A percentile compares a stretch with the other conserved stretches of the same genome.
Conservation (phyloP, 1,284 basidiomycete genomes). For the Filobasidium uniguttulatum region DNA sequence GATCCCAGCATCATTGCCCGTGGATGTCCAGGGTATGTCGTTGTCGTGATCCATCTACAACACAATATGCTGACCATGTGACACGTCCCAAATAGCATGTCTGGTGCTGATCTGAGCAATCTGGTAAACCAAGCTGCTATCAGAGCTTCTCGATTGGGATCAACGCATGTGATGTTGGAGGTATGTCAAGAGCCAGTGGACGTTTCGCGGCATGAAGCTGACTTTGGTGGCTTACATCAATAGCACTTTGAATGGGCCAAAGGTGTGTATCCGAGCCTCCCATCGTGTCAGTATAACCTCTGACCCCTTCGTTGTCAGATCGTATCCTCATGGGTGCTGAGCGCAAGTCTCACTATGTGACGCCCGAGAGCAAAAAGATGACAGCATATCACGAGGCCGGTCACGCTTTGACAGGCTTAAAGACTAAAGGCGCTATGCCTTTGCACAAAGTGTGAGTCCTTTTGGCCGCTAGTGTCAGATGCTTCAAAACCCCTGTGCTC, state of each 20-base stretch:
- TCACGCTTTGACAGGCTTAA: constrained; percentile 77
- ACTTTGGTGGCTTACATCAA: too few relatives aligned
- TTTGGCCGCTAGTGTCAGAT: not conserved
- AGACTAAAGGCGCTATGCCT: constrained; percentile 84
- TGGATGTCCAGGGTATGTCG: constrained; percentile 54
- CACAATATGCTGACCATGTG: not conserved
- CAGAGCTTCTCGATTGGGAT: constrained; percentile 71
- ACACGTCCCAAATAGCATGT: constrained; percentile 19
- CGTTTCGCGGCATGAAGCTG: too few relatives aligned
- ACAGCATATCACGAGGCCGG: constrained; percentile 96
- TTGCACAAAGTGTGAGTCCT: constrained; percentile 63
- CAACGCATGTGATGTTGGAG: too few relatives aligned
- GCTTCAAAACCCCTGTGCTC: constrained; percentile 4
- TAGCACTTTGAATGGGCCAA: constrained; percentile 86
- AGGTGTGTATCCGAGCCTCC: constrained; percentile 41
- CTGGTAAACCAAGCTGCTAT: constrained; percentile 83
- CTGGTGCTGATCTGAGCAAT: constrained; percentile 75
- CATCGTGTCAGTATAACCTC: not conserved
- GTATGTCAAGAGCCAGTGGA: too few relatives aligned
- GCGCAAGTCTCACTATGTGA: constrained; percentile 71
- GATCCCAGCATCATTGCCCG: constrained; percentile 74
- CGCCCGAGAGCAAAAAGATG: constrained; percentile 65
- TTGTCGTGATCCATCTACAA: not conserved
- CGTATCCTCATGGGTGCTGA: constrained; percentile 92
- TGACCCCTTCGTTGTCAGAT: constrained; percentile 43